These are phyloP conservation scores for Hamamelis virginiana DNA, from an alignment of 164 flowering plant species.

Conservation along the genomic window DNA sequence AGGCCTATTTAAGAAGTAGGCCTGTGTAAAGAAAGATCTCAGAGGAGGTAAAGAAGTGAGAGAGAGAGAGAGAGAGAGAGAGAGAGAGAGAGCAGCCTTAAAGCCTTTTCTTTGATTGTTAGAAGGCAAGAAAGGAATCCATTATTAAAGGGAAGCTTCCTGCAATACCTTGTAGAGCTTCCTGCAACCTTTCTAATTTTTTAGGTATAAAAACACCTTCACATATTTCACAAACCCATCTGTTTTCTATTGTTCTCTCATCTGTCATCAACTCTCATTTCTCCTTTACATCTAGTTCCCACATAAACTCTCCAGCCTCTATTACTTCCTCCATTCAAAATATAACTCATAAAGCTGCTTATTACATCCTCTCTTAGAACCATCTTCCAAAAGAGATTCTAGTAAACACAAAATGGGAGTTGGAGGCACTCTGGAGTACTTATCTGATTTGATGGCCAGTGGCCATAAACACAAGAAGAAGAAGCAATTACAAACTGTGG, in stretches of 20 bases:
- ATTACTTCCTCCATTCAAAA: neutral
- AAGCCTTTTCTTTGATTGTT: slow-evolving; percentile 18
- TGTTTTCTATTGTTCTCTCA: neutral
- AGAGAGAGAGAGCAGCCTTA: slow-evolving; percentile 8
- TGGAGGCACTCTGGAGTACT: slow-evolving; percentile 49
- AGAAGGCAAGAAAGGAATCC: slow-evolving; percentile 32
- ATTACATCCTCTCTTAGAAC: neutral
- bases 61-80: no score
- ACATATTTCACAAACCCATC: neutral
- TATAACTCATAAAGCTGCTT: no score
- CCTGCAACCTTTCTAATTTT: neutral
- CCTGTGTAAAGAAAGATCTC: slow-evolving; percentile 20
- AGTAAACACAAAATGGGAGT: slow-evolving; percentile 45
- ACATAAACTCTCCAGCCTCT: neutral
- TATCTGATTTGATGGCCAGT: slow-evolving; percentile 47
- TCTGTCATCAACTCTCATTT: no score
- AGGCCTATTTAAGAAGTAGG: slow-evolving; percentile 35
- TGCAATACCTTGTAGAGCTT: slow-evolving; percentile 18
- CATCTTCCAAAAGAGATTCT: neutral
- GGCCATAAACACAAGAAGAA: slow-evolving; percentile 46
- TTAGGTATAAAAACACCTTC: slow-evolving; percentile 15
- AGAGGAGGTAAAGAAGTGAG: slow-evolving; percentile 15
- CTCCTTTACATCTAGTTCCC: no score
- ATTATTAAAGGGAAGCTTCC: slow-evolving; percentile 26
- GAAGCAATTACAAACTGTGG: slow-evolving; percentile 63